Evolutionary conservation across 2,329 filamentous ascomycete genomes (phyloP).

Genomic region (Fusarium marasasianum): DNA sequence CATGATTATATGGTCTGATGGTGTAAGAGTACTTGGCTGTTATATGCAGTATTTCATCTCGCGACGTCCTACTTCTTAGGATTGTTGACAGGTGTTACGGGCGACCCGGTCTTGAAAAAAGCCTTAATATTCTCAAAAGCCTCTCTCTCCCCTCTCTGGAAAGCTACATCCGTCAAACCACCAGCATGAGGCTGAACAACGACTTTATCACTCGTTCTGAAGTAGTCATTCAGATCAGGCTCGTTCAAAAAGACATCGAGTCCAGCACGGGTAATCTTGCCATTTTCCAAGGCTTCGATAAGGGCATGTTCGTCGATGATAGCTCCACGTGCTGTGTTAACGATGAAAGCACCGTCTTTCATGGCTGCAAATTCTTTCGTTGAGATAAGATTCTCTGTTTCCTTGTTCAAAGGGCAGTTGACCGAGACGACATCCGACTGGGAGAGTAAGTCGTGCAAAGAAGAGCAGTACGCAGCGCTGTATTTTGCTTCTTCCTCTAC

Average conservation of each 20-base stretch:
- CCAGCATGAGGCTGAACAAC: constrained; percentile 57
- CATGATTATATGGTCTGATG: not conserved
- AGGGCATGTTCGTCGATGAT: constrained; percentile 60
- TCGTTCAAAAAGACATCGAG: constrained; percentile 59
- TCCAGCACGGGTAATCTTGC: constrained; percentile 57
- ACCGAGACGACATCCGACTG: constrained; percentile 54
- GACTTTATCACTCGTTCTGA: constrained; percentile 52
- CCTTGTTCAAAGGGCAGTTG: constrained; percentile 52
- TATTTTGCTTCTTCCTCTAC: constrained; percentile 48
- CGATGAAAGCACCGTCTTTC: constrained; percentile 57
- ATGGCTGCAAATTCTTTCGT: constrained; percentile 54
- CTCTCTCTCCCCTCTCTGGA: constrained; percentile 54
- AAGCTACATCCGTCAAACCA: constrained; percentile 55
- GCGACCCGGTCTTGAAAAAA: constrained; percentile 50
- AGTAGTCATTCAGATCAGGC: constrained; percentile 53
- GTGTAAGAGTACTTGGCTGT: not conserved
- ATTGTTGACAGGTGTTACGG: constrained; percentile 50
- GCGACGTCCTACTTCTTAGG: not conserved
- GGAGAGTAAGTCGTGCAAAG: constrained; percentile 52
- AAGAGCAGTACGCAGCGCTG: constrained; percentile 48
- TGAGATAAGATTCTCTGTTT: constrained; percentile 53
- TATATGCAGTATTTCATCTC: too few species aligned
- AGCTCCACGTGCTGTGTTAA: constrained; percentile 62
- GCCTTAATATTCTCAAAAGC: constrained; percentile 57
- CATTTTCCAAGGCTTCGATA: constrained; percentile 55